Base-by-base conservation (phyloP, 805 yeast genomes). In the Starmerella roubikii region DNA sequence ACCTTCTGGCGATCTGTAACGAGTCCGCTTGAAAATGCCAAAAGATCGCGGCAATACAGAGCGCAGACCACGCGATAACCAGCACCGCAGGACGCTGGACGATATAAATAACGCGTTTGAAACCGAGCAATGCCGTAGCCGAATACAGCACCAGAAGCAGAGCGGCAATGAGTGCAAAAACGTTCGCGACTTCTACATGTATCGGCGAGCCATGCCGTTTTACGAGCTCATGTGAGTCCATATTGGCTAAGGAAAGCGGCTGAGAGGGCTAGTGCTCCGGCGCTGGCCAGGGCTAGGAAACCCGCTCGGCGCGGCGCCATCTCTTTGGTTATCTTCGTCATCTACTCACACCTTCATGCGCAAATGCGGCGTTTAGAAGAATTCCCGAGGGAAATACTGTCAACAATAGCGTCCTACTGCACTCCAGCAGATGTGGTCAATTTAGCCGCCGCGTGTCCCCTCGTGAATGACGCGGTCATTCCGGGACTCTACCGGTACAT, bases 1-100 rank as follows among this genome's bases (percentile, higher is more conserved):
- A 54, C 31, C 95, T 62, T 45, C 83, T 80, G 0, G 93, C 79
- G 17, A 84, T 60, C 38, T 49, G 50, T n/a, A 40, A n/a, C 15
- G 39, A 18, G 10, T 37, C 41, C 8, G 37, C 15, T 11, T 38
- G 32, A 24, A 40, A 39, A 32, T 46, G 48, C 6, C 37, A 23
- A 9, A 46, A 30, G 2, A 49, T 20, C 2, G 44, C 51, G 27
- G 32, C 47, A 8, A 30, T 28, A 9, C 34, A 21, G 1, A 39
- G 39, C 3, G 30, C 34, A 29, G 44, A 34, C 41, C 47, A 41
- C 1, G 40, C 35, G 1, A 40, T 16, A 3, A 34, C 23, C 18
- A 38, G 34, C 31, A 44, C 30, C 6, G 35, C 25, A 10, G 48
- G 48, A 3, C 42, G 33, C 15, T 28, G 24, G 1, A 46, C 32